These are phyloP conservation scores for Clarireedia homoeocarpa DNA, from an alignment of 2,329 filamentous ascomycete genomes.

Conservation along the genomic window DNA sequence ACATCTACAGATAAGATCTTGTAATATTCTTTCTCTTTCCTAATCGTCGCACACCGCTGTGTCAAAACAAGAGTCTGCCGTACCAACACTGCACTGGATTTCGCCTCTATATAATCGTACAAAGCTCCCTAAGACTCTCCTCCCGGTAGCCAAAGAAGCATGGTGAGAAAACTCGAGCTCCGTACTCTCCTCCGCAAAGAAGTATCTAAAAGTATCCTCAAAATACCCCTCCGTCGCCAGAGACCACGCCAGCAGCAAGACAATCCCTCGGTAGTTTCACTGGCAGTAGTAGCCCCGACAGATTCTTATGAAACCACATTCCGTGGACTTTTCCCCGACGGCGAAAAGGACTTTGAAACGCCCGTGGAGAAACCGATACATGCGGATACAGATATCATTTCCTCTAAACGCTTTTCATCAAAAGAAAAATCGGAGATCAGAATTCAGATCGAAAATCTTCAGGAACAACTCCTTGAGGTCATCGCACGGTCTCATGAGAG, in stretches of 20 bases:
- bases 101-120: too few relatives aligned
- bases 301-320: background rate
- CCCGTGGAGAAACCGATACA: background rate
- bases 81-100: too few relatives aligned
- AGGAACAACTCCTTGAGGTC: background rate
- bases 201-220: slow-evolving; percentile 6
- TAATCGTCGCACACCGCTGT: too few relatives aligned
- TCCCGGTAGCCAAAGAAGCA: background rate
- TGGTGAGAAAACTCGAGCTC: background rate
- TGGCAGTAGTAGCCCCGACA: background rate
- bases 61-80: too few relatives aligned
- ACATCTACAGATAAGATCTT: too few relatives aligned
- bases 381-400: background rate
- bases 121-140: too few relatives aligned
- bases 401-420: too few relatives aligned
- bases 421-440: background rate
- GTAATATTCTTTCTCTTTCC: too few relatives aligned
- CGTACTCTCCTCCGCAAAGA: slow-evolving; percentile 11
- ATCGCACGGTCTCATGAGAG: background rate
- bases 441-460: background rate
- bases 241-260: too few relatives aligned
- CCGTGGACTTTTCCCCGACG: background rate
- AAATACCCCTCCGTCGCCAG: background rate
- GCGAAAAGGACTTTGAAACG: background rate
- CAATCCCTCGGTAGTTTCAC: too few relatives aligned